Base-by-base conservation (phyloP, 1,284 basidiomycete species). In the Irpex rosettiformis region DNA sequence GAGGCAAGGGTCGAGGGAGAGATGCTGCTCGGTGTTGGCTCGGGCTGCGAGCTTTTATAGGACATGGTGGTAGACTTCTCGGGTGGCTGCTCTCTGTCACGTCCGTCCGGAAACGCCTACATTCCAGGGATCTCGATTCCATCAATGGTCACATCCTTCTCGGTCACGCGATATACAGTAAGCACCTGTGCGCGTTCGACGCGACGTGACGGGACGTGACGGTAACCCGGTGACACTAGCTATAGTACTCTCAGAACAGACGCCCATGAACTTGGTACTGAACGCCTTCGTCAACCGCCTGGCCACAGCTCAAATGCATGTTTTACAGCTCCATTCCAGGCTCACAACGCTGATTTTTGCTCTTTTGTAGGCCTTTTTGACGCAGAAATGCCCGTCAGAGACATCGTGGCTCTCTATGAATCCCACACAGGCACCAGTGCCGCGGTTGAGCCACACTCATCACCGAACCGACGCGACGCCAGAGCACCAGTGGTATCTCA, bases 331-430 rank as follows among this genome's bases (percentile, higher is more conserved):
- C n/a, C 13, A 45, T n/a, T 18, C 13, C 13, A n/a, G n/a, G 18
- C 7, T 18, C 1, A 3, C 18, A n/a, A 45, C 21, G 43, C n/a
- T 45, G 8, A n/a, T n/a, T 45, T 45, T 8, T 18, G 43, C 13
- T 18, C 21, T n/a, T 11, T 18, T 18, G 13, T 18, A 22, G n/a
- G 7, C 43, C 43, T 18, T n/a, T 45, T n/a, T 22, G 8, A 18
- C 8, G 21, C 43, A n/a, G 21, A 25, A 13, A 73, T 72, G 70
- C 59, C 70, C 11, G 71, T 73, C 56, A 67, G 69, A 57, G 69
- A 69, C 47, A 52, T 73, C 43, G 69, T 71, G 29, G 65, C 63
- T n/a, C 58, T 63, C n/a, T 72, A 63, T 58, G 71, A 73, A 45
- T 60, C 65, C 51, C 64, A 49, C 28, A 30, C 40, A 45, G 43